phyloP scores from a whole-genome alignment of 202 grass and related monocot genomes.

The Musa balbisiana region DNA sequence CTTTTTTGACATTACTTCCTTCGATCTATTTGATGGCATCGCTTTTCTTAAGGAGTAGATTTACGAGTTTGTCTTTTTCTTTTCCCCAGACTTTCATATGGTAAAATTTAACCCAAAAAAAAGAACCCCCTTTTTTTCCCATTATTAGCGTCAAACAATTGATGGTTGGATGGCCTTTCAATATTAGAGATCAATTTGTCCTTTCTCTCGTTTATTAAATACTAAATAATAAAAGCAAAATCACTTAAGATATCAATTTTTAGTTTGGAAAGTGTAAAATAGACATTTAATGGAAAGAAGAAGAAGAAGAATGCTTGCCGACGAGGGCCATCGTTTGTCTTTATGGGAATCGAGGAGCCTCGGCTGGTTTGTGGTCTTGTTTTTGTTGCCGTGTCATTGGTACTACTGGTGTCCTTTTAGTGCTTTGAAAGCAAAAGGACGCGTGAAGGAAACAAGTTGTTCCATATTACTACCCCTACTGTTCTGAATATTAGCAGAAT shows the following conservation, averaged over 20 bases:
- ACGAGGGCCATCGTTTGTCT: background rate
- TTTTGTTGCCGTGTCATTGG: background rate
- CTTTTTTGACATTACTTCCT: background rate
- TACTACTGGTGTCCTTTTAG: background rate
- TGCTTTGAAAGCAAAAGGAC: background rate
- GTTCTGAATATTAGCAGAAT: background rate
- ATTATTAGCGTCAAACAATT: background rate
- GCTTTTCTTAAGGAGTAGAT: background rate
- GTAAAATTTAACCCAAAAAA: background rate
- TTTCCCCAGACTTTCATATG: background rate
- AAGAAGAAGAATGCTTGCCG: background rate
- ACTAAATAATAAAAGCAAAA: background rate
- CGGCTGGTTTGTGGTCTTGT: background rate
- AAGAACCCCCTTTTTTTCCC: background rate
- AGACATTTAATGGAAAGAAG: background rate
- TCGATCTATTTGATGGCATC: background rate
- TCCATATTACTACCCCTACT: background rate
- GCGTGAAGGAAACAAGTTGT: background rate
- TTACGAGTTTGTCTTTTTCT: background rate
- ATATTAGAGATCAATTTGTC: background rate
- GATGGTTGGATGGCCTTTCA: background rate
- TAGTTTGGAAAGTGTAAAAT: background rate
- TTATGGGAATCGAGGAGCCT: background rate
- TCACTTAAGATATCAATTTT: background rate
- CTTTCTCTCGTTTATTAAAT: background rate